Percentiles rank a stretch among this genome's conserved stretches.
These are phyloP conservation scores for Scolecobasidium constrictum DNA, from an alignment of 2,329 filamentous ascomycete species.

Conservation along the genomic window DNA sequence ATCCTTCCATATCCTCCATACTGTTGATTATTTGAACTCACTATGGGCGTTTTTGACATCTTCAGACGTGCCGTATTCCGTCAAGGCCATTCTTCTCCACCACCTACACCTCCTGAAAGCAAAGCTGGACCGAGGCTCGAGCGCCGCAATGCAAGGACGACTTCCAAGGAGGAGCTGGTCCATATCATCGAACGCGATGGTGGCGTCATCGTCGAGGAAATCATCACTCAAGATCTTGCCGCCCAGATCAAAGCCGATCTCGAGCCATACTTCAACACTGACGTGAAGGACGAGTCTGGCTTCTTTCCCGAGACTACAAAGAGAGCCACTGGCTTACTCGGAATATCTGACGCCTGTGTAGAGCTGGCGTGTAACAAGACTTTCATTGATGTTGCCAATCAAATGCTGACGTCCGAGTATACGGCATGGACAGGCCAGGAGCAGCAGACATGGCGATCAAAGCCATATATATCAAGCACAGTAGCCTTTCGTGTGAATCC, in stretches of 20 bases:
- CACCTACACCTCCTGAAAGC: background rate
- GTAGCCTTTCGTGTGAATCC: too few species aligned
- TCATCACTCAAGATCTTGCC: conserved; percentile 22
- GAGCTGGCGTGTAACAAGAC: too few species aligned
- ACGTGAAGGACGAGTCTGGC: conserved; percentile 24
- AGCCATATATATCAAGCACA: too few species aligned
- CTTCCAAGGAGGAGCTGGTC: conserved; percentile 1
- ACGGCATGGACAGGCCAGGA: too few species aligned
- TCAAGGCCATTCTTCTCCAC: background rate
- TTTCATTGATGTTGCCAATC: too few species aligned
- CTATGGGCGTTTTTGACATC: too few species aligned
- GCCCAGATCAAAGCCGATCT: conserved; percentile 27
- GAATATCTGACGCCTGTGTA: too few species aligned
- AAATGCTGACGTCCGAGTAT: too few species aligned
- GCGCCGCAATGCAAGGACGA: background rate
- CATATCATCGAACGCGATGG: conserved; percentile 20
- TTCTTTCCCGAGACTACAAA: conserved; percentile 24
- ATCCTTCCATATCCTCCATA: too few species aligned
- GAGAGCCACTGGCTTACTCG: too few species aligned
- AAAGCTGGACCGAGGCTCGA: background rate
- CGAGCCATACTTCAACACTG: conserved; percentile 17
- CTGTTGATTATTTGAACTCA: too few species aligned
- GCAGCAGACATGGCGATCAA: too few species aligned
- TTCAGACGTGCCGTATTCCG: background rate
- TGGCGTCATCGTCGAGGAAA: conserved; percentile 26